Evolutionary conservation across 495 filamentous ascomycete species (phyloP), one percentile per base, ranked within the genome.

Genomic region (Coniosporium apollinis): DNA sequence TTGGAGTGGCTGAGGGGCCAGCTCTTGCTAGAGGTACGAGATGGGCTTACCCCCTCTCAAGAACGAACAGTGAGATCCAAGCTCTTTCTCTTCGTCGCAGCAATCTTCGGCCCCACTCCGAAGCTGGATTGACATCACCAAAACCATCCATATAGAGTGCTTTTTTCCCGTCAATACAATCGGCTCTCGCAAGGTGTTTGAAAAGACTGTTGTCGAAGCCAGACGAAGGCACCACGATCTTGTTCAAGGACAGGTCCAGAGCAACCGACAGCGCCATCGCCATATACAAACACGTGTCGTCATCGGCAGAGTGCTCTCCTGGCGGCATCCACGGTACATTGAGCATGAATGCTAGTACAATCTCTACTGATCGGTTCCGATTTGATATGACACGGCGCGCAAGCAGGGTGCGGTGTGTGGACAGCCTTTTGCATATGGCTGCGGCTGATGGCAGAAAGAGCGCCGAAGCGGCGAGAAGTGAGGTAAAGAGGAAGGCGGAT

Each of bases 281-380:
- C 36, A 80, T 70, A 37, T 79, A 79, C 18, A 68, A 69, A 33
- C 74, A 79, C 0, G 76, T 79, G 42, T 79, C 75, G 48, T 82
- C 77, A 44, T 80, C 76, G 10, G 70, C 69, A 44, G 73, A 65
- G 44, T 72, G 66, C 31, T 67, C 64, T 4, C 76, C 75, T 0
- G 76, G 73, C 9, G 69, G 63, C 67, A 82, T 79, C 77, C 77
- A 82, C 8, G 77, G 76, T 17, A 82, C 66, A 43, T 80, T 79
- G n/a, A 76, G 66, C 72, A 80, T 77, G 41, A 79, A 82, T 2
- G 72, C 77, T 10, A 82, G 49, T 4, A 82, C 67, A 37, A 82
- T 79, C 48, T 82, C 77, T 5, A 76, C 72, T 5, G 77, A 82
- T 22, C 69, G 66, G 43, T 70, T 60, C 2, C 75, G 64, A 26